A percentile compares a stretch with the other conserved stretches of the same genome.
Conservation (phyloP, 768 basidiomycete genomes). For the Rhizopogon rudus region DNA sequence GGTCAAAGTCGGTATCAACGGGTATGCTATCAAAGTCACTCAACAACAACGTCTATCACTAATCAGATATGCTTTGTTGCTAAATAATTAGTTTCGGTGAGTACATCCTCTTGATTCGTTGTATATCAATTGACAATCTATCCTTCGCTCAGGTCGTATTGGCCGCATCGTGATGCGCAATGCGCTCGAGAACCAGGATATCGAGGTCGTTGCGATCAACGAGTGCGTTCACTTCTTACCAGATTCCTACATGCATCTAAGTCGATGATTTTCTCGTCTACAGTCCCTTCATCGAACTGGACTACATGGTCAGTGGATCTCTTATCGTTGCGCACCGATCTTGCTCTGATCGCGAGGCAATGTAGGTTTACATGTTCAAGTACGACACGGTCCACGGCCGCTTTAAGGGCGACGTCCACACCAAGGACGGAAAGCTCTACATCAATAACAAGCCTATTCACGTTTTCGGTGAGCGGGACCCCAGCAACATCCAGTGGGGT, state of each 20-base stretch:
- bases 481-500: slow-evolving; percentile 81
- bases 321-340: not conserved
- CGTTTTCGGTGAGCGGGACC: slow-evolving; percentile 85
- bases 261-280: not conserved
- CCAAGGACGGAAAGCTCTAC: slow-evolving; percentile 84
- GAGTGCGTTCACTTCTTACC: slow-evolving; percentile 52
- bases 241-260: slow-evolving; percentile 1
- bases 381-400: slow-evolving; percentile 91
- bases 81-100: slow-evolving; percentile 62
- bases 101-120: slow-evolving; percentile 17
- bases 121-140: slow-evolving; percentile 8
- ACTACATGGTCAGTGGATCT: slow-evolving; percentile 76
- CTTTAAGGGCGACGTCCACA: slow-evolving; percentile 80
- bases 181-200: slow-evolving; percentile 68
- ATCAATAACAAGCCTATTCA: slow-evolving; percentile 75
- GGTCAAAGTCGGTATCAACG: slow-evolving; percentile 96
- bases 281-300: slow-evolving; percentile 95
- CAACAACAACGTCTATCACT: slow-evolving; percentile 7
- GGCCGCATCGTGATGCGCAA: slow-evolving; percentile 98
- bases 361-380: slow-evolving; percentile 97
- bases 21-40: slow-evolving; percentile 45
- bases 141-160: slow-evolving; percentile 69
- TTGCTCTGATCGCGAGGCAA: slow-evolving; percentile 3
- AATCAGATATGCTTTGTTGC: slow-evolving; percentile 5
- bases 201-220: slow-evolving; percentile 92